Percentiles rank a stretch among this genome's conserved stretches.
Conservation (phyloP, 208 protist species). For the Phytomonas serpens region DNA sequence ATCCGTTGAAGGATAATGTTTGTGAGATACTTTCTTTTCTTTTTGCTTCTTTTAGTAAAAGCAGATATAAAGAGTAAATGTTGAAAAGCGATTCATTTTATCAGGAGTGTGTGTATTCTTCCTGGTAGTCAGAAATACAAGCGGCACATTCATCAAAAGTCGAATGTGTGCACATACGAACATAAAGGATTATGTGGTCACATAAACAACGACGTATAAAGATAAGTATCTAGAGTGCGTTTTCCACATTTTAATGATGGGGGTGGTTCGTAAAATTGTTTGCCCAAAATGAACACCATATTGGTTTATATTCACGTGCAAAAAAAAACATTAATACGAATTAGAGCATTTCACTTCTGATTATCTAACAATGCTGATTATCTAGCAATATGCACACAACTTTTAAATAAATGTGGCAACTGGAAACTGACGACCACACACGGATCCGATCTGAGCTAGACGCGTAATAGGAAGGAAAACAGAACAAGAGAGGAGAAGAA, state of each 20-base stretch:
- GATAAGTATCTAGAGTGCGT: background rate
- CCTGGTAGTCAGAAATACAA: background rate
- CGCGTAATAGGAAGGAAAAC: background rate
- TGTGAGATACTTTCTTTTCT: conserved; percentile 1
- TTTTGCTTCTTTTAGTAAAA: conserved; percentile 3
- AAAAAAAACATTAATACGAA: background rate
- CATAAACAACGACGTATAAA: background rate
- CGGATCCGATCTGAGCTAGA: background rate
- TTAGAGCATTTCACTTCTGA: background rate
- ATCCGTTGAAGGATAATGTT: background rate
- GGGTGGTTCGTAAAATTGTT: background rate
- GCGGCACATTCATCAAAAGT: background rate
- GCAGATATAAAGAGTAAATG: conserved; percentile 8
- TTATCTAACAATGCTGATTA: background rate
- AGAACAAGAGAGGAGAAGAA: background rate
- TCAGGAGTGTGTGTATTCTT: background rate
- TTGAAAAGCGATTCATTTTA: background rate
- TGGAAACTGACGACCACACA: background rate
- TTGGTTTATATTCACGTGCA: background rate
- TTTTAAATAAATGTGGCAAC: background rate
- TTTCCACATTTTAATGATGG: background rate
- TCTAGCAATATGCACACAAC: no score
- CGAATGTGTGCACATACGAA: background rate
- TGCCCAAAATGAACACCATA: background rate
- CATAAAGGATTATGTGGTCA: background rate